Base-by-base conservation (phyloP, 805 yeast genomes). In the Candida ponderosae region DNA sequence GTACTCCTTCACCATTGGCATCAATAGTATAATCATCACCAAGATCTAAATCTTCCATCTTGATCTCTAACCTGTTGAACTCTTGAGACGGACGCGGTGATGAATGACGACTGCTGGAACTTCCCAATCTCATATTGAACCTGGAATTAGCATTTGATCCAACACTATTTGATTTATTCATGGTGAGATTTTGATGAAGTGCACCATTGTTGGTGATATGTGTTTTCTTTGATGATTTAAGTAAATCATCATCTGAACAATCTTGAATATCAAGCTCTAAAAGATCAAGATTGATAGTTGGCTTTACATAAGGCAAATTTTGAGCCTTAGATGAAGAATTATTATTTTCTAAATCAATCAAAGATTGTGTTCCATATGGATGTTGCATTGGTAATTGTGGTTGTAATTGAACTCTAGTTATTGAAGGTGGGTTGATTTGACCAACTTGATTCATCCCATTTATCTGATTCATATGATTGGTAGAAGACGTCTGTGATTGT, bases 291-390 rank as follows among this genome's bases (percentile, higher is more conserved):
- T 48, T 37, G 6, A 51, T 27, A 29, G 41, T 43, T 4, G 51
- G 53, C 24, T 49, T 39, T 6, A 21, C 11, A 21, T 3, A 21
- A 21, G 7, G 7, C 11, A 11, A 3, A 9, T 21, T 21, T 9
- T 21, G 7, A 21, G 33, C 23, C 13, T 40, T 42, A 39, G 11
- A 42, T 18, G 10, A 28, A 24, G 35, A 41, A 11, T 38, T n/a
- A n/a, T n/a, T n/a, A n/a, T n/a, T n/a, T n/a, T n/a, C 42, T 5
- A 49, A 18, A 34, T 48, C 52, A 34, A 51, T 42, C 26, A 51
- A 38, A 5, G 28, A 11, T 32, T 39, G 34, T 1, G 45, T 18
- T n/a, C n/a, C n/a, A 9, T 42, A 21, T 10, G 35, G 36, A 14
- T 39, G 34, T 21, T 21, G 24, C 1, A 35, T 5, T 21, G 42